phyloP scores from a whole-genome alignment of 75 land plant genomes.

The Cunninghamia lanceolata region DNA sequence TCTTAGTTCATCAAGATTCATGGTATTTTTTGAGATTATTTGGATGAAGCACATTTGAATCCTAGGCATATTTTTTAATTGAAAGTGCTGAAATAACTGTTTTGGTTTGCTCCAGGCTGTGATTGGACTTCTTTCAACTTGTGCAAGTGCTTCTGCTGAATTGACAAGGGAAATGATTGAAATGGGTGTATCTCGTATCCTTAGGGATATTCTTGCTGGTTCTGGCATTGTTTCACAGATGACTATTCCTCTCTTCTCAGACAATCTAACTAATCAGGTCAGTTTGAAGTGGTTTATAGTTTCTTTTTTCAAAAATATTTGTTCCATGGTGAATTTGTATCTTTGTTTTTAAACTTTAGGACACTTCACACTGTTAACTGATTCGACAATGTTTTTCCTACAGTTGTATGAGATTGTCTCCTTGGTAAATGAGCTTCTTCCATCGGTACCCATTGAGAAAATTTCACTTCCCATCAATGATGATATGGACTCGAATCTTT shows the following conservation, averaged over 20 bases:
- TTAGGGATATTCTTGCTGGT: conserved; percentile 42
- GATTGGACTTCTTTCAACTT: conserved; percentile 44
- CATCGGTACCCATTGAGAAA: conserved; percentile 13
- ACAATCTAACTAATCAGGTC: conserved; percentile 42
- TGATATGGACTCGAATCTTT: neutral
- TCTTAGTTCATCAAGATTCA: conserved; percentile 39
- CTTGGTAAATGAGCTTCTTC: conserved; percentile 55
- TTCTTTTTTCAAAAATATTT: neutral
- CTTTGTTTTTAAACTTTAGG: neutral
- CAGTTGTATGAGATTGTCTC: conserved; percentile 59
- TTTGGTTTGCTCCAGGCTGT: conserved; percentile 34
- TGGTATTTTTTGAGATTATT: conserved; percentile 18
- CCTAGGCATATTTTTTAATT: neutral
- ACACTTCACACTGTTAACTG: neutral
- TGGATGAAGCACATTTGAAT: neutral
- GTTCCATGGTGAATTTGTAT: neutral
- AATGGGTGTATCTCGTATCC: conserved; percentile 45
- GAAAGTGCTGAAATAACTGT: neutral
- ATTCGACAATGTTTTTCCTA: neutral
- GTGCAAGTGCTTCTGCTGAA: conserved; percentile 42
- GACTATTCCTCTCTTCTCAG: conserved; percentile 12
- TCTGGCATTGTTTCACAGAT: conserved; percentile 26
- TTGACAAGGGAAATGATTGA: conserved; percentile 48
- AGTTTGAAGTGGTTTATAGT: neutral
- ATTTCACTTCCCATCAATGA: neutral